Evolutionary conservation across 2,329 filamentous ascomycete species (phyloP), one percentile per base, ranked within the genome.

Genomic region (Curvularia sp.): DNA sequence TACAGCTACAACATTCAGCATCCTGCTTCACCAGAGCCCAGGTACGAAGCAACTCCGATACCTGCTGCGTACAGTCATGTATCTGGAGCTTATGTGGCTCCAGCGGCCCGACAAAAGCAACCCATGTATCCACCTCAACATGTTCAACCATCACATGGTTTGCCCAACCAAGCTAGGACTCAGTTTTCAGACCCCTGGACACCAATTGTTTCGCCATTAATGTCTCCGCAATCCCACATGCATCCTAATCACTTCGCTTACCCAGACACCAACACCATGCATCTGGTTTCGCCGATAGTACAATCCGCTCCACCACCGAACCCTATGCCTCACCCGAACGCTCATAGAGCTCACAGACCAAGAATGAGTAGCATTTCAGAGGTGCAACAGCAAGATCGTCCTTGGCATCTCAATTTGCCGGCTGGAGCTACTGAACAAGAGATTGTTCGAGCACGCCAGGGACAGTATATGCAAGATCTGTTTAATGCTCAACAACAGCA

Each of bases 301-400:
- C 63, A 67, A 12, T 64, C 70, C 4, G 66, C 69, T 20, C 65
- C 67, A 24, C 53, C 67, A 20, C 50, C 58, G 35, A 56, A 42
- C 24, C 28, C 43, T 15, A 61, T 62, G 20, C 58, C 62, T 13
- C 28, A 53, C 18, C 55, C 59, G 5, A 64, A 59, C 24, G 64
- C 57, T 15, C 69, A 71, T 43, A 64, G 61, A 30, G 44, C 54
- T 3, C 70, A 71, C 47, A 70, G 70, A 51, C 56, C 67, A 22
- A 71, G 71, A 43, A 77, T 77, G 74, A 74, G 68, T 46, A 77
- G 73, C 43, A 77, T 77, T 9, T 67, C 67, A 9, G 75, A 77
- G 57, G 66, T 70, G 12, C 62, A 67, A 33, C 61, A 67, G 24
- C 62, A 67, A 51, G 70, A 75, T 53, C 63, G 66, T 15, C 70